A percentile compares a stretch with the other conserved stretches of the same genome.
Evolutionary conservation across 371 early-diverging fungal genomes (phyloP).

Genomic region (Mortierella sp.): DNA sequence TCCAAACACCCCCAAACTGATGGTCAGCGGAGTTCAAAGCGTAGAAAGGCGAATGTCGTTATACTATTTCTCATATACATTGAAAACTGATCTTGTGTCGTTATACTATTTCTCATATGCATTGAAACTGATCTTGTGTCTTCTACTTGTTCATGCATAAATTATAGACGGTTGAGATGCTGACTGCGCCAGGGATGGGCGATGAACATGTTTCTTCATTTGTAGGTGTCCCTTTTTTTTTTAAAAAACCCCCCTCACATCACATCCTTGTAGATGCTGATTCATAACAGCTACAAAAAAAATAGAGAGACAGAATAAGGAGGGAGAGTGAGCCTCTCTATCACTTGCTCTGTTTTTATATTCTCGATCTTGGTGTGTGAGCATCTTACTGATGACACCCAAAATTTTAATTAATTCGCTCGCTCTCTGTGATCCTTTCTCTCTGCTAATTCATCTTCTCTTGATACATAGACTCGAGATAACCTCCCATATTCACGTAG

Average conservation of each 20-base stretch:
- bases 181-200: slow-evolving; percentile 3
- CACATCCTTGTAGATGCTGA: slow-evolving; percentile 10
- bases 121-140: neutral
- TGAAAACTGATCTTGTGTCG: slow-evolving; percentile 6
- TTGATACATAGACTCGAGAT: slow-evolving; percentile 12
- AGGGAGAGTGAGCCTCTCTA: slow-evolving; percentile 8
- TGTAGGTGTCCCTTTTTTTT: neutral
- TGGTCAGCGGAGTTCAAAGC: no score
- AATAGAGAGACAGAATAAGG: neutral
- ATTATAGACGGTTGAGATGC: slow-evolving; percentile 14
- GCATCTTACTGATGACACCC: neutral
- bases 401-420: neutral
- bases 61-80: no score
- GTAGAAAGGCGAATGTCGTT: no score
- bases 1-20: no score
- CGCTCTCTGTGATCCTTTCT: neutral
- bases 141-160: neutral
- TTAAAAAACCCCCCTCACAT: neutral
- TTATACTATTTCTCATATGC: no score
- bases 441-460: neutral
- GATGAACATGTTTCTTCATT: slow-evolving; percentile 7
- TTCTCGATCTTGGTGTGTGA: slow-evolving; percentile 7
- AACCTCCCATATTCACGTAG: neutral
- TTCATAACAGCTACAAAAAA: slow-evolving; percentile 6
- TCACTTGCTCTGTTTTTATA: neutral